These are phyloP conservation scores for Byssoonygena ceratinophila DNA, from an alignment of 2,329 filamentous ascomycete species.

Conservation along the genomic window DNA sequence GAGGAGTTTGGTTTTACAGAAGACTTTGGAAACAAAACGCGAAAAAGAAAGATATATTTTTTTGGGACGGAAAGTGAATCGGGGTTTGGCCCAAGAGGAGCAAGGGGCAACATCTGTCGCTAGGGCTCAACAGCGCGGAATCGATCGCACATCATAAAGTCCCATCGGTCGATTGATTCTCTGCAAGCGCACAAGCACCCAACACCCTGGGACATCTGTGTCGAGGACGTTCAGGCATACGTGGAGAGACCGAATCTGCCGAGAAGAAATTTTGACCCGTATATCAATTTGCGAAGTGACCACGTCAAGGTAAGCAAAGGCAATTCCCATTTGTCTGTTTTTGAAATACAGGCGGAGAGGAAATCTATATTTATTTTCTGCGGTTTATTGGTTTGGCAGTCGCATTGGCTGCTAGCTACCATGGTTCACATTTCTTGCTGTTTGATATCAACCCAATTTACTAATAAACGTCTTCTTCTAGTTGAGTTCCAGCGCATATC, in stretches of 20 bases:
- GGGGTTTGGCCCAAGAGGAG: background rate
- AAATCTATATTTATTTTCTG: background rate
- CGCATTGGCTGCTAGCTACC: background rate
- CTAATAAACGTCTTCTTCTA: background rate
- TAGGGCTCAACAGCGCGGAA: background rate
- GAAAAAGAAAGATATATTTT: background rate
- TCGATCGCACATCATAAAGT: background rate
- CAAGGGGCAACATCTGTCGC: background rate
- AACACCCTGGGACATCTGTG: background rate
- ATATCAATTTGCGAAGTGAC: background rate
- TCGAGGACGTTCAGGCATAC: background rate
- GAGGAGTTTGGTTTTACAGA: background rate
- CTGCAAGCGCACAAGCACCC: background rate
- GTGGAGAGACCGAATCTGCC: background rate
- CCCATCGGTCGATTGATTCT: background rate
- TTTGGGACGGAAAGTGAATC: background rate
- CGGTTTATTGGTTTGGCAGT: slow-evolving; percentile 4
- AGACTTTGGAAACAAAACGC: background rate
- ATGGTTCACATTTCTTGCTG: background rate
- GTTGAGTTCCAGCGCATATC: background rate
- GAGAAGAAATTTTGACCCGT: too few relatives aligned
- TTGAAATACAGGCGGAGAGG: too few relatives aligned
- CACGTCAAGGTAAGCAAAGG: background rate
- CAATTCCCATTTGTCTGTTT: background rate
- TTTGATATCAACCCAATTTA: background rate